Conservation (phyloP, 208 protist genomes). For the Herpetomonas tarakana region DNA sequence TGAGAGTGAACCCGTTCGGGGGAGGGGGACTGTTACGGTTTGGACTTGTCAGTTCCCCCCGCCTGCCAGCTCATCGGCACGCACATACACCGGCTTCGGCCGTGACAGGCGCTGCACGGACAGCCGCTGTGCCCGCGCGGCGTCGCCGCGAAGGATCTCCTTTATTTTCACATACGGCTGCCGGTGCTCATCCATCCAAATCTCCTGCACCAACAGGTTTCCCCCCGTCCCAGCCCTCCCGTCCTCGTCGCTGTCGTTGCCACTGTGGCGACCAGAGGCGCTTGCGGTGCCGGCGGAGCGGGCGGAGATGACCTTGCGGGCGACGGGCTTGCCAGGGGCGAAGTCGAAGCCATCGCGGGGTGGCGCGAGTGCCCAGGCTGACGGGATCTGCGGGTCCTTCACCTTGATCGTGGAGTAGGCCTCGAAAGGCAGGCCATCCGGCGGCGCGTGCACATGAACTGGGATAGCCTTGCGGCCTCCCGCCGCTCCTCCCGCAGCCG, state of each 20-base stretch:
- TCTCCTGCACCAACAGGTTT: constrained; percentile 53
- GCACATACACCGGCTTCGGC: constrained; percentile 46
- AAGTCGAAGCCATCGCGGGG: constrained; percentile 9
- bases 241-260: constrained; percentile 7
- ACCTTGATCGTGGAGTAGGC: constrained; percentile 55
- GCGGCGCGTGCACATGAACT: constrained; percentile 16
- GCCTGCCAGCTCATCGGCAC: constrained; percentile 13
- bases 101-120: constrained; percentile 45
- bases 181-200: constrained; percentile 64
- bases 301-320: neutral
- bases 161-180: constrained; percentile 72
- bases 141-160: constrained; percentile 40
- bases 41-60: too few relatives aligned
- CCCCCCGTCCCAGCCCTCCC: constrained; percentile 3
- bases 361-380: constrained; percentile 71
- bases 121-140: constrained; percentile 38
- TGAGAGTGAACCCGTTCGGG: too few relatives aligned
- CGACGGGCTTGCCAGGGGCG: constrained; percentile 1
- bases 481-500: neutral
- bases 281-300: neutral
- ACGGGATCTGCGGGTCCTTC: constrained; percentile 54
- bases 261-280: neutral
- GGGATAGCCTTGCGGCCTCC: neutral
- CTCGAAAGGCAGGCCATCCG: constrained; percentile 36
- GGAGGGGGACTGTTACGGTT: too few relatives aligned